These are phyloP conservation scores for Globisporangium middletonii DNA, from an alignment of 352 stramenopile genomes.

Conservation along the genomic window DNA sequence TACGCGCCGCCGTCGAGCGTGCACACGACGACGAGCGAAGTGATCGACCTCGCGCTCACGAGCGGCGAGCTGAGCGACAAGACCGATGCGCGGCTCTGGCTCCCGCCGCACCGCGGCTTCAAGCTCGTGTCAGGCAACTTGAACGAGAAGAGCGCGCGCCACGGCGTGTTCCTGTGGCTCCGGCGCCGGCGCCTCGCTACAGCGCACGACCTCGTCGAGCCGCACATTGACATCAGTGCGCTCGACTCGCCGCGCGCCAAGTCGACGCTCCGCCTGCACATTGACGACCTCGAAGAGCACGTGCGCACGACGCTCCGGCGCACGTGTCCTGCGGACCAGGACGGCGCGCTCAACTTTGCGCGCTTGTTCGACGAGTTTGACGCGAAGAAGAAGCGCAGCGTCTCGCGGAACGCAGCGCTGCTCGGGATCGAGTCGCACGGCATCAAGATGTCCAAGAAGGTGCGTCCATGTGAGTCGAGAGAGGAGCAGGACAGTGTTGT, in stretches of 20 bases:
- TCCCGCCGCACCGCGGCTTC: slow-evolving; percentile 66
- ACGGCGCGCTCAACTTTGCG: slow-evolving; percentile 66
- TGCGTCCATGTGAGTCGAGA: slow-evolving; percentile 8
- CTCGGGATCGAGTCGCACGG: slow-evolving; percentile 58
- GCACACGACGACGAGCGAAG: slow-evolving; percentile 41
- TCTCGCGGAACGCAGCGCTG: slow-evolving; percentile 41
- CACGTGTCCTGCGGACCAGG: slow-evolving; percentile 73
- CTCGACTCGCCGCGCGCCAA: slow-evolving; percentile 36
- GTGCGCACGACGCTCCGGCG: slow-evolving; percentile 58
- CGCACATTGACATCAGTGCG: slow-evolving; percentile 19
- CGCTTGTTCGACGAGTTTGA: slow-evolving; percentile 77
- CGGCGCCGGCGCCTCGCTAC: slow-evolving; percentile 28
- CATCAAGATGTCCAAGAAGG: slow-evolving; percentile 75
- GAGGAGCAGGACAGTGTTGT: neutral
- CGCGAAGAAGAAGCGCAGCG: slow-evolving; percentile 45
- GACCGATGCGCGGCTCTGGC: slow-evolving; percentile 55
- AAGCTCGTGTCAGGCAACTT: slow-evolving; percentile 65
- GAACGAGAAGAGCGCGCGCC: slow-evolving; percentile 51
- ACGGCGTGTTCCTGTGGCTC: slow-evolving; percentile 66
- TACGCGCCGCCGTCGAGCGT: slow-evolving; percentile 38
- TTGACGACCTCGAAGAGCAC: slow-evolving; percentile 66
- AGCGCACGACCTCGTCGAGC: slow-evolving; percentile 49
- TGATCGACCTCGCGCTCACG: slow-evolving; percentile 63
- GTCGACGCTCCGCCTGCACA: slow-evolving; percentile 37
- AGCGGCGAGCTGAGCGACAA: slow-evolving; percentile 61